phyloP scores from a whole-genome alignment of 805 yeast genomes.

The Hanseniaspora vineae region DNA sequence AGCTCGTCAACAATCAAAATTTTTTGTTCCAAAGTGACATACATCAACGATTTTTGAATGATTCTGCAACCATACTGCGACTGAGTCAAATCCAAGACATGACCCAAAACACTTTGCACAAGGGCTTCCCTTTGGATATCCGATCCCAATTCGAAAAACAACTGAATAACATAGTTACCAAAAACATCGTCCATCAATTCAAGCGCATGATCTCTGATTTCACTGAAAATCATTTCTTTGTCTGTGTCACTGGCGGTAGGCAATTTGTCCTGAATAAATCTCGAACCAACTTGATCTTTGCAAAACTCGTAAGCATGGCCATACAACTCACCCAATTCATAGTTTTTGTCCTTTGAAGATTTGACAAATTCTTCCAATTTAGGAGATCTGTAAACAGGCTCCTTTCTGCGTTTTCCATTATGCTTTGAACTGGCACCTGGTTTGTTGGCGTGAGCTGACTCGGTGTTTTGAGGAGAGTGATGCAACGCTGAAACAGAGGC shows the following conservation, averaged over 20 bases:
- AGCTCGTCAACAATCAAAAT: conserved; percentile 59
- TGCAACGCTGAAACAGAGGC: conserved; percentile 3
- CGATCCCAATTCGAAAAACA: conserved; percentile 76
- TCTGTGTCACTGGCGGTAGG: conserved; percentile 52
- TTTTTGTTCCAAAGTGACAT: conserved; percentile 51
- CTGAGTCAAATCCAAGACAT: conserved; percentile 60
- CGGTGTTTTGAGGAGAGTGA: neutral
- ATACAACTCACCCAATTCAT: conserved; percentile 56
- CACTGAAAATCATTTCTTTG: conserved; percentile 72
- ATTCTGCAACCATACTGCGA: conserved; percentile 99
- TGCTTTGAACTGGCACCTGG: conserved; percentile 6
- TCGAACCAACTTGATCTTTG: conserved; percentile 93
- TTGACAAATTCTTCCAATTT: conserved; percentile 74
- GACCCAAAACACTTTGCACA: conserved; percentile 47
- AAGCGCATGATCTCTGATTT: conserved; percentile 59
- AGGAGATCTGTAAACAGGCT: conserved; percentile 60
- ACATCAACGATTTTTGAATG: conserved; percentile 85
- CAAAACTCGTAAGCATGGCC: conserved; percentile 88
- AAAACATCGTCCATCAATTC: conserved; percentile 92
- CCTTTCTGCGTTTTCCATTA: conserved; percentile 12
- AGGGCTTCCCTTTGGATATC: conserved; percentile 55
- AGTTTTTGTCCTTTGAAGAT: conserved; percentile 40
- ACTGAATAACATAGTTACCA: conserved; percentile 95
- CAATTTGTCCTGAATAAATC: conserved; percentile 87
- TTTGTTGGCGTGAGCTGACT: neutral